These are phyloP conservation scores for Candida morakotiae DNA, from an alignment of 805 yeast genomes.

Conservation along the genomic window DNA sequence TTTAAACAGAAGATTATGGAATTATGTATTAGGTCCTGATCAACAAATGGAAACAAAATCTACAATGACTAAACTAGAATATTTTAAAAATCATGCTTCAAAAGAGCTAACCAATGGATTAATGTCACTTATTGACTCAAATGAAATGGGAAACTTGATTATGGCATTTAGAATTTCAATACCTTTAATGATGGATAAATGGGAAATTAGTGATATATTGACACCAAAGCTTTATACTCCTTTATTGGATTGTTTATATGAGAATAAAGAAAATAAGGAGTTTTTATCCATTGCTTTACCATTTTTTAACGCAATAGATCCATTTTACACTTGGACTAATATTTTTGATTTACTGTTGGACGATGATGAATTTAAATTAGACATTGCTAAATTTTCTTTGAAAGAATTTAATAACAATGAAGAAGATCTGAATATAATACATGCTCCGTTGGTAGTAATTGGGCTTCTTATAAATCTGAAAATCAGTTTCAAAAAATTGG, in stretches of 20 bases:
- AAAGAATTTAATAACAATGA: conserved; percentile 71
- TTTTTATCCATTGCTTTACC: conserved; percentile 56
- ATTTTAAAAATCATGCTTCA: conserved; percentile 58
- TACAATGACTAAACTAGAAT: conserved; percentile 39
- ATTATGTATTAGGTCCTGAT: conserved; percentile 80
- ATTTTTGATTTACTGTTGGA: conserved; percentile 41
- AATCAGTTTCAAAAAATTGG: conserved; percentile 27
- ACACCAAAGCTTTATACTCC: conserved; percentile 71
- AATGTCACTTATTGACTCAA: conserved; percentile 38
- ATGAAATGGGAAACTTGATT: conserved; percentile 28
- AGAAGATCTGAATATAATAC: conserved; percentile 78
- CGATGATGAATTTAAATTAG: conserved; percentile 13
- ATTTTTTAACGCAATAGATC: conserved; percentile 85
- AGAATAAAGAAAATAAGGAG: conserved; percentile 29
- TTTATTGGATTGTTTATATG: conserved; percentile 47
- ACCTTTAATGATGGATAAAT: conserved; percentile 75
- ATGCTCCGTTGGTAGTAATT: conserved; percentile 68
- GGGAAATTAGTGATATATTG: conserved; percentile 85
- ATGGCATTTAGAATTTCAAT: conserved; percentile 62
- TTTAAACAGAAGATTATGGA: conserved; percentile 88
- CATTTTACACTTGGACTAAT: conserved; percentile 71
- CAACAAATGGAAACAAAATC: conserved; percentile 8
- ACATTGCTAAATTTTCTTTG: conserved; percentile 54
- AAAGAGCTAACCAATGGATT: conserved; percentile 51
- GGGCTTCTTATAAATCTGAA: conserved; percentile 30